A percentile compares a stretch with the other conserved stretches of the same genome.
Evolutionary conservation across 2,329 filamentous ascomycete species (phyloP).

Genomic region (Sarocladium brachiariae): DNA sequence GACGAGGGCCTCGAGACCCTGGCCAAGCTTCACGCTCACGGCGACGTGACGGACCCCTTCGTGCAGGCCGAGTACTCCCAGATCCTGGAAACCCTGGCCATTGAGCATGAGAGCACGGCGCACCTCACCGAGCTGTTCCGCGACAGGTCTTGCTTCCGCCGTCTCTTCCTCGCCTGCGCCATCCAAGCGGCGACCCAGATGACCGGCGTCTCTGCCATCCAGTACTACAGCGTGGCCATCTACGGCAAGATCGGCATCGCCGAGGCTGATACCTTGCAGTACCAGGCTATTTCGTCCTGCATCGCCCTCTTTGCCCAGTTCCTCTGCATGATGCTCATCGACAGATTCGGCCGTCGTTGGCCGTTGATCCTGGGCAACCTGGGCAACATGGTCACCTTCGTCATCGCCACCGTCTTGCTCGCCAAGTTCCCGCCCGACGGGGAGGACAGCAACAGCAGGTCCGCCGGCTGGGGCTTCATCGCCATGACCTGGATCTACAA

Average conservation of each 20-base stretch:
- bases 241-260: slow-evolving; percentile 64
- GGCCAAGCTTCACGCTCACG: slow-evolving; percentile 62
- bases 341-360: slow-evolving; percentile 63
- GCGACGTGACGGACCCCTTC: slow-evolving; percentile 59
- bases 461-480: slow-evolving; percentile 68
- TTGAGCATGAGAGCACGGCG: slow-evolving; percentile 47
- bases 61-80: slow-evolving; percentile 66
- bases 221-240: slow-evolving; percentile 65
- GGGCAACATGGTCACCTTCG: slow-evolving; percentile 64
- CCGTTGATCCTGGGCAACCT: slow-evolving; percentile 67
- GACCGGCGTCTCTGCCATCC: slow-evolving; percentile 68
- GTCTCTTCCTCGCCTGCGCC: slow-evolving; percentile 62
- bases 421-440: slow-evolving; percentile 49
- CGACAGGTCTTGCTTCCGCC: slow-evolving; percentile 55
- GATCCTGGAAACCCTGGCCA: slow-evolving; percentile 58
- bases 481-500: slow-evolving; percentile 71
- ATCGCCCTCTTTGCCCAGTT: slow-evolving; percentile 64
- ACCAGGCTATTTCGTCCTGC: slow-evolving; percentile 68
- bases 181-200: slow-evolving; percentile 69
- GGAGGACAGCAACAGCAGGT: slow-evolving; percentile 28
- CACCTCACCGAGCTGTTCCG: slow-evolving; percentile 66
- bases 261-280: slow-evolving; percentile 59
- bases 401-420: slow-evolving; percentile 53
- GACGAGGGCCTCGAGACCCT: slow-evolving; percentile 61
- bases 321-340: slow-evolving; percentile 61